A percentile compares a stretch with the other conserved stretches of the same genome.
phyloP scores from a whole-genome alignment of 257 asterid genomes.

The Gentiana straminea region DNA sequence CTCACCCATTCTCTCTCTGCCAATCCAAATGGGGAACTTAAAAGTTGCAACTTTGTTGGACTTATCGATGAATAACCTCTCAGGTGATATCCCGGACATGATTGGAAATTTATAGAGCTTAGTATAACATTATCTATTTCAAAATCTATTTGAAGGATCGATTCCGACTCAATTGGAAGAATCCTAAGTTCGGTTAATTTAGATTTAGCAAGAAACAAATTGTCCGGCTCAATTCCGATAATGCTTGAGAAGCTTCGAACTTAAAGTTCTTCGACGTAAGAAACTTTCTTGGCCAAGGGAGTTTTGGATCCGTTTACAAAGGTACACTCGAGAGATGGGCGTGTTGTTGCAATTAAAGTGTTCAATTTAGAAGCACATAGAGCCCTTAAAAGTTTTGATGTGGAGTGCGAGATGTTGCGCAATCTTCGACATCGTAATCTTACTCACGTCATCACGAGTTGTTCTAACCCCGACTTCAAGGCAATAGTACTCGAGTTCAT shows the following conservation, averaged over 20 bases:
- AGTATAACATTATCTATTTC: background rate
- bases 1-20: conserved; percentile 16
- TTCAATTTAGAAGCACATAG: background rate
- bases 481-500: conserved; percentile 2
- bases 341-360: background rate
- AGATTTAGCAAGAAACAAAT: background rate
- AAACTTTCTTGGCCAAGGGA: background rate
- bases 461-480: conserved; percentile 2
- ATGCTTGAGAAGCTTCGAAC: conserved; percentile 1
- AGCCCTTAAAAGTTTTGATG: background rate
- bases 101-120: conserved; percentile 13
- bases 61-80: conserved; percentile 23
- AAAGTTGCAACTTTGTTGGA: conserved; percentile 7
- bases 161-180: background rate
- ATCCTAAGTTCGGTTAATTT: background rate
- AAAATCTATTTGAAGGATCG: background rate
- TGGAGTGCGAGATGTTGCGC: background rate
- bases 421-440: conserved; percentile 2
- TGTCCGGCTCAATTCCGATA: conserved; percentile 1
- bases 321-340: background rate
- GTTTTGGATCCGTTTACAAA: background rate
- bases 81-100: conserved; percentile 20
- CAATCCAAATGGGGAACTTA: conserved; percentile 20
- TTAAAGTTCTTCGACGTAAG: background rate
- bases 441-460: background rate